A percentile compares a stretch with the other conserved stretches of the same genome.
These are phyloP conservation scores for Aspergillus sp. DNA, from an alignment of 2,329 filamentous ascomycete species.

Conservation along the genomic window DNA sequence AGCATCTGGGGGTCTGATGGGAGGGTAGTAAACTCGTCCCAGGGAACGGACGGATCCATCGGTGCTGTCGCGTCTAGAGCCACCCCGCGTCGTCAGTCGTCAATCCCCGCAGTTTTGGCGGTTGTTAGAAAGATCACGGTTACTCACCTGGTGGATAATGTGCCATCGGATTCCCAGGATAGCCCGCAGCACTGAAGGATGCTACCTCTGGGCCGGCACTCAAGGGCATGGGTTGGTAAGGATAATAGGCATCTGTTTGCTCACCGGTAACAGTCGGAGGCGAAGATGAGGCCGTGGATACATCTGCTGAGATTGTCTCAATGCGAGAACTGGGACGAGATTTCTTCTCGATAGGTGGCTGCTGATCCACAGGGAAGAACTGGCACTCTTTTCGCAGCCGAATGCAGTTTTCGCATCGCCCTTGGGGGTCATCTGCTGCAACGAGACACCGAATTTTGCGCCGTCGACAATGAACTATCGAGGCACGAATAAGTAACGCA, in stretches of 20 bases:
- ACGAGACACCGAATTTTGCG: slow-evolving; percentile 91
- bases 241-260: slow-evolving; percentile 37
- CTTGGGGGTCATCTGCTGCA: slow-evolving; percentile 68
- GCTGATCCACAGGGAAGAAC: slow-evolving; percentile 85
- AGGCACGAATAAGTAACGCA: slow-evolving; percentile 21
- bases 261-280: slow-evolving; percentile 34
- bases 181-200: slow-evolving; percentile 31
- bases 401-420: slow-evolving; percentile 88
- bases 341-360: slow-evolving; percentile 54
- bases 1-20: slow-evolving; percentile 35
- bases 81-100: slow-evolving; percentile 8
- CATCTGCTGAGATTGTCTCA: slow-evolving; percentile 46
- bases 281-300: slow-evolving; percentile 53
- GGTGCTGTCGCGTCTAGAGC: slow-evolving; percentile 32
- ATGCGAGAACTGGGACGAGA: slow-evolving; percentile 45
- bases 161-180: slow-evolving; percentile 34
- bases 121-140: background rate
- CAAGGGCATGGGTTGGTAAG: slow-evolving; percentile 37
- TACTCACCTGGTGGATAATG: slow-evolving; percentile 38
- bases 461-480: slow-evolving; percentile 79
- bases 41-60: slow-evolving; percentile 36
- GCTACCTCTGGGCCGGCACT: slow-evolving; percentile 35
- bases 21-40: slow-evolving; percentile 41
- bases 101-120: background rate
- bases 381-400: slow-evolving; percentile 91